Conservation (phyloP, 345 rosid species). For the Pistacia atlantica region DNA sequence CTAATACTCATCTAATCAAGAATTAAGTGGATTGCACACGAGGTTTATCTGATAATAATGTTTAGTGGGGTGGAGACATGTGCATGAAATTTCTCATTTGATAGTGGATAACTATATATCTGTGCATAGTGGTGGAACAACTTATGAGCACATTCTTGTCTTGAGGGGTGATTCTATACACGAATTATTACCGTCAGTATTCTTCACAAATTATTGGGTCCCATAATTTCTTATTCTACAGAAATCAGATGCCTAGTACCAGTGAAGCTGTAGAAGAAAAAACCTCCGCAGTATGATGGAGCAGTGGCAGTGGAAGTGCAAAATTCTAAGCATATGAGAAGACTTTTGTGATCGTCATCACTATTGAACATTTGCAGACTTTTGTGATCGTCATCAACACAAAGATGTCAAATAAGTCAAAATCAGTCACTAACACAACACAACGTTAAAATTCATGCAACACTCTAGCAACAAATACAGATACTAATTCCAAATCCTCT, state of each 20-base stretch:
- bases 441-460: not conserved
- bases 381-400: too few relatives aligned
- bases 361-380: not conserved
- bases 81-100: too few relatives aligned
- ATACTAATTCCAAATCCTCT: not conserved
- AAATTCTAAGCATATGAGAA: not conserved
- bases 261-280: not conserved
- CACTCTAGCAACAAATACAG: not conserved
- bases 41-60: not conserved
- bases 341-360: not conserved
- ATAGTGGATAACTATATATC: not conserved
- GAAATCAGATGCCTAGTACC: slow-evolving; percentile 11
- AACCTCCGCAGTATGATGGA: slow-evolving; percentile 2
- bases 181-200: slow-evolving; percentile 6
- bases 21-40: slow-evolving; percentile 14
- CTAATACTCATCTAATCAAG: not conserved
- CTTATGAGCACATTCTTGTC: not conserved
- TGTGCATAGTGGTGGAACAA: not conserved
- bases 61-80: too few relatives aligned
- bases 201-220: not conserved
- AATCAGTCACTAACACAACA: too few relatives aligned
- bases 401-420: not conserved
- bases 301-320: not conserved
- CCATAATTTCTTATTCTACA: slow-evolving; percentile 24
- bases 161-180: slow-evolving; percentile 28